Base-by-base conservation (phyloP, 2,329 filamentous ascomycete genomes). In the Didymella sp. region DNA sequence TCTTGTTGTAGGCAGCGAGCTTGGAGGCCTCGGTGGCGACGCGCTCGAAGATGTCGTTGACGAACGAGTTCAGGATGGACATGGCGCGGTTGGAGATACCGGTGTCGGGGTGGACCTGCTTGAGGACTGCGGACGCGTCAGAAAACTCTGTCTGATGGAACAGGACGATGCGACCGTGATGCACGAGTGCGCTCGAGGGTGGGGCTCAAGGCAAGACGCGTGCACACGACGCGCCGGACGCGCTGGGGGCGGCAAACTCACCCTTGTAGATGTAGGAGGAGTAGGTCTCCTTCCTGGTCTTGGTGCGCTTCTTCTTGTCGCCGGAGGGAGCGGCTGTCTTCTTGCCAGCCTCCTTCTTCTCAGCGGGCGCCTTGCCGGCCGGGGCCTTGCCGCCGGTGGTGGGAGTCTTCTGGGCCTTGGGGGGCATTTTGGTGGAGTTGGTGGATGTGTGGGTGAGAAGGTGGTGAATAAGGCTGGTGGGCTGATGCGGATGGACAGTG, bases 291-390 rank as follows among this genome's bases (percentile, higher is more conserved):
- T 98, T 98, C 84, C 95, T 89, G 70, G 93, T 91, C 93, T 99
- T 99, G 85, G 92, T 96, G 78, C 95, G 92, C 93, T 98, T 99
- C 91, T 99, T 99, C 92, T 98, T 98, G 74, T 98, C 95, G 67
- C 95, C 95, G 77, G 91, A 88, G 62, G 93, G 88, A 60, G 94
- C 92, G 70, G 86, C 82, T 46, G 95, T 98, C 90, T 98, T 99
- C 91, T 99, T 99, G 85, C 94, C 95, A 67, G 94, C 95, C 84
- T 98, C 94, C 89, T 98, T 97, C 90, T 97, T 97, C 88, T 97
- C 93, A 77, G 90, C 91, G 59, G 94, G 92, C 43, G 87, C 87
- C 80, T 89, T 89, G 76, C 86, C 86, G 75, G 87, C 88, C 67
- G 88, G 88, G 73, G 94, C 94, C 92, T 98, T 98, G 84, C 92